phyloP scores from a whole-genome alignment of 768 basidiomycete genomes.

The Phaeotremella skinneri region DNA sequence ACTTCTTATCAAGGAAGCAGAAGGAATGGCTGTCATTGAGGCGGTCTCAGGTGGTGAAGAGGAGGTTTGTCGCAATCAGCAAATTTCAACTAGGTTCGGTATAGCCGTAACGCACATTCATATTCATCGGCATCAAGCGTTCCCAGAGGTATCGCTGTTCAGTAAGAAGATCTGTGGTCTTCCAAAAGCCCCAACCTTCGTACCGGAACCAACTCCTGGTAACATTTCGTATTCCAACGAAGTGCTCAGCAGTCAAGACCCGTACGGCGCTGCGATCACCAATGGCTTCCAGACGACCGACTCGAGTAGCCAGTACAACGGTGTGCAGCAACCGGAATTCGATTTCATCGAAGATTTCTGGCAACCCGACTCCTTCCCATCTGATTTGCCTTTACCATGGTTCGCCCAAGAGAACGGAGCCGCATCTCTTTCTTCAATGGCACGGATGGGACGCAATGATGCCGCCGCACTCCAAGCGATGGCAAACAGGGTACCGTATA shows the following conservation, averaged over 20 bases:
- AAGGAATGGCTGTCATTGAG: slow-evolving; percentile 41
- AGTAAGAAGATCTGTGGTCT: slow-evolving; percentile 49
- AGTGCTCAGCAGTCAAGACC: too few relatives aligned
- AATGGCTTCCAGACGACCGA: background rate
- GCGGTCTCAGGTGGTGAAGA: slow-evolving; percentile 50
- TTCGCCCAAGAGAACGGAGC: slow-evolving; percentile 43
- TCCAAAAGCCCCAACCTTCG: slow-evolving; percentile 36
- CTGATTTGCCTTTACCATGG: slow-evolving; percentile 48
- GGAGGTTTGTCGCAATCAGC: slow-evolving; percentile 50
- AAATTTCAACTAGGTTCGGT: slow-evolving; percentile 46
- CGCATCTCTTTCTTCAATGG: slow-evolving; percentile 36
- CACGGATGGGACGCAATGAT: too few relatives aligned
- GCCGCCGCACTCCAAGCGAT: background rate
- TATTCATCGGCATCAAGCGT: slow-evolving; percentile 50
- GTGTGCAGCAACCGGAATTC: background rate
- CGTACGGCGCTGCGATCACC: background rate
- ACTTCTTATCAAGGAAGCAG: slow-evolving; percentile 44
- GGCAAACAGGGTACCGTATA: too few relatives aligned
- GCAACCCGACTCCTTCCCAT: slow-evolving; percentile 45
- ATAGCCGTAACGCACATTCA: slow-evolving; percentile 48
- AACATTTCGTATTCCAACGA: too few relatives aligned
- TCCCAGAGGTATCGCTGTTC: slow-evolving; percentile 51
- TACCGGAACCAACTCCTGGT: too few relatives aligned
- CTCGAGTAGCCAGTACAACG: background rate
- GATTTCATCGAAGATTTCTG: slow-evolving; percentile 33